Evolutionary conservation across 2,329 filamentous ascomycete genomes (phyloP), one percentile per base, ranked within the genome.

Genomic region (Sporothrix mexicana): DNA sequence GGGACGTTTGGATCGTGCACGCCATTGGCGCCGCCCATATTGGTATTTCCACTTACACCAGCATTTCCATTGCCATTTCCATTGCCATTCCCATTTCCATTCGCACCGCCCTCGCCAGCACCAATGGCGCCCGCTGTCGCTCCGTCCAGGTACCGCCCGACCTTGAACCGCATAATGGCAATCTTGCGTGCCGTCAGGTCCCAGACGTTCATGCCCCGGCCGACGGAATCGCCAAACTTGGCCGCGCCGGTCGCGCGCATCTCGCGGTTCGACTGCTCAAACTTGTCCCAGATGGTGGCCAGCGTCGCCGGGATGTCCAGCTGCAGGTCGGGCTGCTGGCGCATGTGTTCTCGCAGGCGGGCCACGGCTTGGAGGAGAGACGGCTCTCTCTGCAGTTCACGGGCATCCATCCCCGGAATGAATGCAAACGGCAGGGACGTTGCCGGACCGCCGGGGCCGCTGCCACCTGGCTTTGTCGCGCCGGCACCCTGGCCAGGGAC

Each of bases 101-200:
- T 36, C 13, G 41, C n/a, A 9, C n/a, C 13, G 36, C 7, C 36
- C 43, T 41, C 15, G 23, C 4, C 61, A n/a, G 23, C 62, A n/a
- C 13, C 51, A 13, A 47, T 61, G 8, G n/a, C 25, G 2, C n/a
- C 55, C 10, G 62, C 53, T n/a, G 59, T 25, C 13, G 55, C 55
- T 9, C 72, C 74, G 13, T 86, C 85, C 0, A 84, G 81, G 83
- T 84, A 87, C 17, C 82, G 80, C 69, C 85, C 84, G 0, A 87
- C 75, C 74, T 86, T 86, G 2, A 82, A 79, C 7, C 82, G 82
- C 0, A 83, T 84, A 47, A 87, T 83, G 23, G 82, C 80, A 0
- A 88, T 78, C 61, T 87, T 86, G 51, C 83, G 81, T 0, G 85
- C 83, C 0, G 83, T 84, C 74, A 87, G 78, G 6, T 84, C 84